A percentile compares a stretch with the other conserved stretches of the same genome.
Evolutionary conservation across 108 stramenopile species (phyloP).

Genomic region (Skeletonema marinoi): DNA sequence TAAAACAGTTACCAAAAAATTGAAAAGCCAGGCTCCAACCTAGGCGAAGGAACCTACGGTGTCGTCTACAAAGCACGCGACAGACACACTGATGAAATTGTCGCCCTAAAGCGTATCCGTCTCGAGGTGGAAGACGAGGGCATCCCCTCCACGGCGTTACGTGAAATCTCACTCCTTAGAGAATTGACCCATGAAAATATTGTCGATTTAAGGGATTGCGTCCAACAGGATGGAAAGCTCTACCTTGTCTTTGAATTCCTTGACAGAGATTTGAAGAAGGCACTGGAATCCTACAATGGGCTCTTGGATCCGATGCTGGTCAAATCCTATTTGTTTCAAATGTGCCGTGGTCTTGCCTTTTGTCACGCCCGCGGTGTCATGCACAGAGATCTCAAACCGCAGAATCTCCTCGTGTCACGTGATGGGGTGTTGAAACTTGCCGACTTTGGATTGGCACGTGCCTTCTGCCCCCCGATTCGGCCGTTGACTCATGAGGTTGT

Average conservation of each 20-base stretch:
- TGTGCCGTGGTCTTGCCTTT: constrained; percentile 88
- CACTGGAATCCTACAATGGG: constrained; percentile 88
- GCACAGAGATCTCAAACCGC: constrained; percentile 99
- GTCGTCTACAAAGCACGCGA: constrained; percentile 93
- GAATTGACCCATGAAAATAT: constrained; percentile 97
- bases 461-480: constrained; percentile 93
- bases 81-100: constrained; percentile 89
- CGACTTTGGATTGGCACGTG: constrained; percentile 97
- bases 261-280: constrained; percentile 95
- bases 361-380: constrained; percentile 97
- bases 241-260: constrained; percentile 99
- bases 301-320: constrained; percentile 76
- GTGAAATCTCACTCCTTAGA: constrained; percentile 94
- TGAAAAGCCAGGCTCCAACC: constrained; percentile 93
- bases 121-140: constrained; percentile 98
- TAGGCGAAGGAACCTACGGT: constrained; percentile 97
- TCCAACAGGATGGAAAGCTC: constrained; percentile 88
- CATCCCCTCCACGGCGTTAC: constrained; percentile 96
- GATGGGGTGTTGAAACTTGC: constrained; percentile 96
- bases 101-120: constrained; percentile 97
- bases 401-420: constrained; percentile 95
- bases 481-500: constrained; percentile 96
- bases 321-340: constrained; percentile 89
- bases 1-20: constrained; percentile 85
- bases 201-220: constrained; percentile 87